These are phyloP conservation scores for Chalciporus sp. DNA, from an alignment of 1,284 basidiomycete species.

Conservation along the genomic window DNA sequence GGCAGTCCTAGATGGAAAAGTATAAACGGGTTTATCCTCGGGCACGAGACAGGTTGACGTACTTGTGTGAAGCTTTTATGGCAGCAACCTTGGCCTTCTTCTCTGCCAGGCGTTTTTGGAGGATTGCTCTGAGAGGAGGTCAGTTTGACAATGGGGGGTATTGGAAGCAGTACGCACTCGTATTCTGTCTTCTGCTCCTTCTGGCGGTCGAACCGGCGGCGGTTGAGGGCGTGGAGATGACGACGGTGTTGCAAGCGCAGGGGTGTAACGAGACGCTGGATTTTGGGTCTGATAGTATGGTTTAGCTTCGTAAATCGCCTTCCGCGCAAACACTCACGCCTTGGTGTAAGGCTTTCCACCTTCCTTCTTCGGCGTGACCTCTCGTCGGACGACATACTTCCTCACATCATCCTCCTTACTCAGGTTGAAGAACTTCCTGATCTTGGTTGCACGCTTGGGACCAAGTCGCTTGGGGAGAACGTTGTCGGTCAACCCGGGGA, in stretches of 20 bases:
- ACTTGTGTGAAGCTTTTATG: slow-evolving; percentile 78
- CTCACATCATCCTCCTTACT: slow-evolving; percentile 98
- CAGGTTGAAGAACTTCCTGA: slow-evolving; percentile 97
- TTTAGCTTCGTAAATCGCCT: slow-evolving; percentile 2
- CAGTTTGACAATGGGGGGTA: not conserved
- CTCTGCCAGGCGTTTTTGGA: slow-evolving; percentile 92
- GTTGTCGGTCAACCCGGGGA: slow-evolving; percentile 91
- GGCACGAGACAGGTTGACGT: slow-evolving; percentile 3
- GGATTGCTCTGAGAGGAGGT: slow-evolving; percentile 52
- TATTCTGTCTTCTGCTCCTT: slow-evolving; percentile 95
- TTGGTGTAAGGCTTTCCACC: slow-evolving; percentile 97
- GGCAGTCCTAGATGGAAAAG: slow-evolving; percentile 16
- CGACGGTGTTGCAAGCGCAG: slow-evolving; percentile 96
- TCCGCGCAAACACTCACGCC: slow-evolving; percentile 67
- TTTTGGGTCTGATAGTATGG: slow-evolving; percentile 64
- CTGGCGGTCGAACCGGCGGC: slow-evolving; percentile 87
- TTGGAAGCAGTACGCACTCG: slow-evolving; percentile 53
- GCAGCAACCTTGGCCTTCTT: slow-evolving; percentile 88
- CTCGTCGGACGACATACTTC: slow-evolving; percentile 94
- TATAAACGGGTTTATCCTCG: not conserved
- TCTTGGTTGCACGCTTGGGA: slow-evolving; percentile 94
- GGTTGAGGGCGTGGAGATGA: slow-evolving; percentile 89
- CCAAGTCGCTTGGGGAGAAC: slow-evolving; percentile 96
- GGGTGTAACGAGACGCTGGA: slow-evolving; percentile 92
- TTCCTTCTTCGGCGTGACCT: slow-evolving; percentile 91